Evolutionary conservation across 345 rosid species (phyloP).

Genomic region (Lenwebbia sp.): DNA sequence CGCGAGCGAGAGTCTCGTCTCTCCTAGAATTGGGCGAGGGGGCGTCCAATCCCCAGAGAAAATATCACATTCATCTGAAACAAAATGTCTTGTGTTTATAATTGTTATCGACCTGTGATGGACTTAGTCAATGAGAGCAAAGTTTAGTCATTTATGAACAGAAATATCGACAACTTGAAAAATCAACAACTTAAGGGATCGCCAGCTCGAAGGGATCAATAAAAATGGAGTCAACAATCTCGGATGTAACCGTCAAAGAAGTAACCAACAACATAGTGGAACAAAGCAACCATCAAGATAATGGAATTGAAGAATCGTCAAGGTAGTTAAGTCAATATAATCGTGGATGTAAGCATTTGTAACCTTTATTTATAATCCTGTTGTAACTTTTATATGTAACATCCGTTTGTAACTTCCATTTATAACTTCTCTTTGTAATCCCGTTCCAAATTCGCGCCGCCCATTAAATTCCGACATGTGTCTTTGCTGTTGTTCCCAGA

Average conservation of each 20-base stretch:
- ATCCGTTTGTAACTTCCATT: not conserved
- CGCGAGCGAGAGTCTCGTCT: no score
- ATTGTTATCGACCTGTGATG: no score
- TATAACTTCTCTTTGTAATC: no score
- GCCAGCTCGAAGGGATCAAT: not conserved
- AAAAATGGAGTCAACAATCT: not conserved
- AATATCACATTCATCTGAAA: no score
- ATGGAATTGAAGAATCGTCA: not conserved
- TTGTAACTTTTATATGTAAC: not conserved
- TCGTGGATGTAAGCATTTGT: not conserved
- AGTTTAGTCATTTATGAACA: not conserved
- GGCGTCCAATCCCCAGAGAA: no score
- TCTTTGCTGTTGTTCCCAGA: no score
- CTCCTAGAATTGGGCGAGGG: no score
- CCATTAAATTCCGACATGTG: no score
- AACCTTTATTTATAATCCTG: not conserved
- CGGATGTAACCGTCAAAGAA: not conserved
- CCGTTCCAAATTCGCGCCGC: no score
- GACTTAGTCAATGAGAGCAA: not conserved
- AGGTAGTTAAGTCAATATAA: not conserved
- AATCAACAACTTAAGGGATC: not conserved
- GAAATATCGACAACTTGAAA: not conserved
- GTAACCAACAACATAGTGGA: accelerated
- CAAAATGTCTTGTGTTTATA: no score
- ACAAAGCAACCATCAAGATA: not conserved